Conservation (phyloP, 257 asterid genomes). For the Nicotiana noctiflora region DNA sequence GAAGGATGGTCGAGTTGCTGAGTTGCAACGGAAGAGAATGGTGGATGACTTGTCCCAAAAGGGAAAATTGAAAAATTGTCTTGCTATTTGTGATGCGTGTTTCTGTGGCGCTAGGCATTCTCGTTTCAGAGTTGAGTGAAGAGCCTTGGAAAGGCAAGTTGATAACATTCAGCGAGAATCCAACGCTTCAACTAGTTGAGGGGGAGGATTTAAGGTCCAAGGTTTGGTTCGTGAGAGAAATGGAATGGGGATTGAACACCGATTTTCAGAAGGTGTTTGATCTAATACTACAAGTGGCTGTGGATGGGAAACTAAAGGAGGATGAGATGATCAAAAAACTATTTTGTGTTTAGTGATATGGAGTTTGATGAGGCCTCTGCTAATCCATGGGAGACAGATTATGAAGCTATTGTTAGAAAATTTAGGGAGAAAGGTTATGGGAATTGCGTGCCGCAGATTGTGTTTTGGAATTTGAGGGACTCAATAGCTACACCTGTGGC, state of each 20-base stretch:
- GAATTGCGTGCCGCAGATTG: slow-evolving; percentile 12
- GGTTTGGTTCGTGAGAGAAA: not conserved
- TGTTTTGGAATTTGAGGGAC: slow-evolving; percentile 19
- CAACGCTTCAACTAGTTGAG: slow-evolving; percentile 19
- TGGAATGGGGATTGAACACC: slow-evolving; percentile 38
- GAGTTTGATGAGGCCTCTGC: slow-evolving; percentile 19
- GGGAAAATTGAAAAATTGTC: slow-evolving; percentile 34
- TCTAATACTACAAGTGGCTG: slow-evolving; percentile 34
- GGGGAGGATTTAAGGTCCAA: slow-evolving; percentile 23
- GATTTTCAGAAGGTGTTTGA: slow-evolving; percentile 50
- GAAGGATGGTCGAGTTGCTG: slow-evolving; percentile 24
- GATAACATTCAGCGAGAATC: slow-evolving; percentile 33
- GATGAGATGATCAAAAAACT: slow-evolving; percentile 41
- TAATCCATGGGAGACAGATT: slow-evolving; percentile 13
- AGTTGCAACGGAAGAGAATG: slow-evolving; percentile 55
- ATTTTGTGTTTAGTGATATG: slow-evolving; percentile 48
- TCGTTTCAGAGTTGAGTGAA: slow-evolving; percentile 41
- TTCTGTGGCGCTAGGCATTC: slow-evolving; percentile 33
- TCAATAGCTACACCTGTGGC: slow-evolving; percentile 1
- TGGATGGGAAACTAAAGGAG: slow-evolving; percentile 14
- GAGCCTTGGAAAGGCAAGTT: slow-evolving; percentile 45
- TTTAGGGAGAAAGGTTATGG: slow-evolving; percentile 1
- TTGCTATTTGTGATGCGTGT: slow-evolving; percentile 43
- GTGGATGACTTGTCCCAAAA: slow-evolving; percentile 31
- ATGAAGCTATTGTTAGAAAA: slow-evolving; percentile 3